Percentiles rank a stretch among this genome's conserved stretches.
Evolutionary conservation across 345 rosid genomes (phyloP).

Genomic region (Eutrema heterophyllum): DNA sequence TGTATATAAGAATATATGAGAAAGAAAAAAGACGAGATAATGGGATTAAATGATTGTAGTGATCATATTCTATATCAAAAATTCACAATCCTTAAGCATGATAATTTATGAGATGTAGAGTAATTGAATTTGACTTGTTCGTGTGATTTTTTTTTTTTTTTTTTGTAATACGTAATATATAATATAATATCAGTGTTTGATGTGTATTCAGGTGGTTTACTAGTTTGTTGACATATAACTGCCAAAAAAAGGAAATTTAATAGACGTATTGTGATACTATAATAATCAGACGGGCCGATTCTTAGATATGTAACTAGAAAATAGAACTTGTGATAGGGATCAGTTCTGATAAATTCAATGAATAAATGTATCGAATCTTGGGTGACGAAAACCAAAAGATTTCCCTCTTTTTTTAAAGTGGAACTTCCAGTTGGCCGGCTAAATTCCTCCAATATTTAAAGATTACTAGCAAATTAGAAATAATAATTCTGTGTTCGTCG

Average conservation of each 20-base stretch:
- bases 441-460: not conserved
- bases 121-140: not conserved
- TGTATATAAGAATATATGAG: not conserved
- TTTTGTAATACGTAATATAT: not conserved
- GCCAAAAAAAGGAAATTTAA: not conserved
- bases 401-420: not conserved
- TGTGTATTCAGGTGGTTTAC: constrained; percentile 18
- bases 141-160: not conserved
- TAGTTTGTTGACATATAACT: not conserved
- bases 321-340: constrained; percentile 22
- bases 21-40: not conserved
- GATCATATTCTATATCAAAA: not conserved
- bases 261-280: constrained; percentile 1
- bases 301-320: not conserved
- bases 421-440: constrained; percentile 30
- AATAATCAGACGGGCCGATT: constrained; percentile 17
- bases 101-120: not conserved
- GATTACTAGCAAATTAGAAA: not conserved
- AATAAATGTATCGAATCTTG: constrained; percentile 24
- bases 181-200: not conserved
- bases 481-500: not conserved
- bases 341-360: not conserved
- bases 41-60: not conserved
- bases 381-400: constrained; percentile 26
- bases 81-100: not conserved